Evolutionary conservation across 805 yeast genomes (phyloP), one percentile per base, ranked within the genome.

Genomic region (Zygosaccharomyces bisporus): DNA sequence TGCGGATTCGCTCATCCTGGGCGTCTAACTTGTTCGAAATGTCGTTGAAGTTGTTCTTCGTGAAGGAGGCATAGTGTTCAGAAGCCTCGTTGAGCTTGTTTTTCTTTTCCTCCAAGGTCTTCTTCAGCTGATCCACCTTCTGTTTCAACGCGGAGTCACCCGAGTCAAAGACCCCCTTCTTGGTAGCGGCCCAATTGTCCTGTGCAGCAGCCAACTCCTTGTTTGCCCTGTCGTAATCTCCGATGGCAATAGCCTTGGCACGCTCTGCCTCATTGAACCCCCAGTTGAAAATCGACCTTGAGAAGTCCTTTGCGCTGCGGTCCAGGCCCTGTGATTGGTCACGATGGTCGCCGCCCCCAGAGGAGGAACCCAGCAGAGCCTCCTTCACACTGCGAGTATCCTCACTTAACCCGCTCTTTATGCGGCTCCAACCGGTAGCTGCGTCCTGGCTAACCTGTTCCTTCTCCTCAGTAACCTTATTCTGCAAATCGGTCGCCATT

Each of bases 261-360:
- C 49, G 50, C 30, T 62, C 67, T 4, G 60, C 61, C 33, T 59
- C 56, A 21, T 50, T 53, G 46, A 58, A 60, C 20, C 63, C 61
- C 54, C 55, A 50, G 47, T 58, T 54, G 43, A 60, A 58, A 24
- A 60, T 59, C 3, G 60, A 51, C 39, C 54, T 54, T 7, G 55
- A 41, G 16, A 44, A 46, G 23, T 52, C 60, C 42, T 50, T 43
- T 17, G 52, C 47, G 39, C 36, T 45, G 43, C 24, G 41, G 34
- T 25, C 46, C 40, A 17, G 44, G 35, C 32, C 43, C 44, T 31
- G 41, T 32, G 38, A 39, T 41, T 8, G 45, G 31, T 8, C 30
- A 13, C 4, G 29, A n/a, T 29, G 19, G 10, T 9, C 25, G 19
- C 30, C 25, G 36, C 23, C 43, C 39, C 38, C 44, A 12, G 41